A percentile compares a stretch with the other conserved stretches of the same genome.
phyloP scores from a whole-genome alignment of 805 yeast species.

The Lipomyces chichibuensis region DNA sequence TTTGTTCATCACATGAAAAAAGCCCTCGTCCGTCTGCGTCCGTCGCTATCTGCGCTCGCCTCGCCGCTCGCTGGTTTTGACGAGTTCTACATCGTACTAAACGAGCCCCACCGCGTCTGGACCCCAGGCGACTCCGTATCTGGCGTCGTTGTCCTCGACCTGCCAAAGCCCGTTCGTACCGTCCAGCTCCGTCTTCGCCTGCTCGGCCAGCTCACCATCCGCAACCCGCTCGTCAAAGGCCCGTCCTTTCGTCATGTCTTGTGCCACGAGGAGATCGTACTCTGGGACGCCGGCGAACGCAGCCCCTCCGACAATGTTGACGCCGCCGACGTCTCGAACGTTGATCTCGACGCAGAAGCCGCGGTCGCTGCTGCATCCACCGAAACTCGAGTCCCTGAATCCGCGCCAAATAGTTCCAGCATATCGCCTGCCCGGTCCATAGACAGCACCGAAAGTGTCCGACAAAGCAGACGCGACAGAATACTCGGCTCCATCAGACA shows the following conservation, averaged over 20 bases:
- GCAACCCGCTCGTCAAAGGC: slow-evolving; percentile 42
- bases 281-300: slow-evolving; percentile 35
- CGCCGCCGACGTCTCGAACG: neutral
- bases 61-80: slow-evolving; percentile 30
- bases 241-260: slow-evolving; percentile 39
- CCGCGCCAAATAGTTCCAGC: neutral
- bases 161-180: slow-evolving; percentile 38
- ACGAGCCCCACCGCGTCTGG: slow-evolving; percentile 75
- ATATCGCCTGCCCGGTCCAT: neutral
- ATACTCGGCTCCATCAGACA: neutral
- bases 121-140: slow-evolving; percentile 74
- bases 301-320: neutral
- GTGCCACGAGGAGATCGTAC: slow-evolving; percentile 40
- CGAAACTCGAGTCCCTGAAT: neutral
- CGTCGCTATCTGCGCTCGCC: slow-evolving; percentile 28
- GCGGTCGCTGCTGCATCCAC: neutral
- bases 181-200: slow-evolving; percentile 38
- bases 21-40: slow-evolving; percentile 34
- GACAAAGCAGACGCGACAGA: neutral
- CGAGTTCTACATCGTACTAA: slow-evolving; percentile 71
- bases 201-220: slow-evolving; percentile 41
- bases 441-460: neutral
- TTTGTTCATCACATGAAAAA: slow-evolving; percentile 23
- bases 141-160: slow-evolving; percentile 43
- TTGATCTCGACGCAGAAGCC: neutral